A percentile compares a stretch with the other conserved stretches of the same genome.
These are phyloP conservation scores for Metroxylon sagu DNA, from an alignment of 176 grass and related monocot genomes.

Conservation along the genomic window DNA sequence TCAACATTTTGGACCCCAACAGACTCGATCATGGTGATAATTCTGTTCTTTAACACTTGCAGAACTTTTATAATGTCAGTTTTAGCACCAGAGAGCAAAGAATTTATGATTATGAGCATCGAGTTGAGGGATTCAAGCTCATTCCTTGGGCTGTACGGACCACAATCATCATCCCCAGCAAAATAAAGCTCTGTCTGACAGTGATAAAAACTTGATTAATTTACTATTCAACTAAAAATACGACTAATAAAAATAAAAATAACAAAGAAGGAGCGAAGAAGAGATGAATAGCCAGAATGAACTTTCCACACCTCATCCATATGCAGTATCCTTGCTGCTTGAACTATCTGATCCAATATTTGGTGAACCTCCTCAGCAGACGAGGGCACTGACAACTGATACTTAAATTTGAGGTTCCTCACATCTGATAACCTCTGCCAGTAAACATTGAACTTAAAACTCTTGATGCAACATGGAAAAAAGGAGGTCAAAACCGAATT, in stretches of 20 bases:
- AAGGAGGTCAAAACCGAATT: background rate
- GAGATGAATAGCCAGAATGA: no score
- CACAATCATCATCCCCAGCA: conserved; percentile 39
- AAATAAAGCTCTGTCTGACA: conserved; percentile 91
- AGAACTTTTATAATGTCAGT: conserved; percentile 32
- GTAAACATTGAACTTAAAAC: no score
- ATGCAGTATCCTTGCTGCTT: conserved; percentile 41
- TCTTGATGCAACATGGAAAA: no score
- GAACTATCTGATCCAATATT: conserved; percentile 39
- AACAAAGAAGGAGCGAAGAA: background rate
- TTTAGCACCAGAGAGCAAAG: conserved; percentile 27
- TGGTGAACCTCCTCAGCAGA: conserved; percentile 27
- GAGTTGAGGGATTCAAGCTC: conserved; percentile 78
- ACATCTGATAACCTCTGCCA: conserved; percentile 40
- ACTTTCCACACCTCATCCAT: conserved; percentile 54
- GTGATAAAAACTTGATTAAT: conserved; percentile 11
- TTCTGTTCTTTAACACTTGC: conserved; percentile 30
- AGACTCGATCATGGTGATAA: conserved; percentile 39
- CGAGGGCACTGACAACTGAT: conserved; percentile 33
- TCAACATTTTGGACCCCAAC: conserved; percentile 15
- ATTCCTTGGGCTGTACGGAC: conserved; percentile 77
- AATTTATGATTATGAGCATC: conserved; percentile 36
- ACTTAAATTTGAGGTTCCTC: conserved; percentile 37
- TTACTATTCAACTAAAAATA: no score
- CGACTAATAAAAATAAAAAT: conserved; percentile 6